Evolutionary conservation across 495 filamentous ascomycete species (phyloP), one percentile per base, ranked within the genome.

Genomic region (Neurospora intermedia): DNA sequence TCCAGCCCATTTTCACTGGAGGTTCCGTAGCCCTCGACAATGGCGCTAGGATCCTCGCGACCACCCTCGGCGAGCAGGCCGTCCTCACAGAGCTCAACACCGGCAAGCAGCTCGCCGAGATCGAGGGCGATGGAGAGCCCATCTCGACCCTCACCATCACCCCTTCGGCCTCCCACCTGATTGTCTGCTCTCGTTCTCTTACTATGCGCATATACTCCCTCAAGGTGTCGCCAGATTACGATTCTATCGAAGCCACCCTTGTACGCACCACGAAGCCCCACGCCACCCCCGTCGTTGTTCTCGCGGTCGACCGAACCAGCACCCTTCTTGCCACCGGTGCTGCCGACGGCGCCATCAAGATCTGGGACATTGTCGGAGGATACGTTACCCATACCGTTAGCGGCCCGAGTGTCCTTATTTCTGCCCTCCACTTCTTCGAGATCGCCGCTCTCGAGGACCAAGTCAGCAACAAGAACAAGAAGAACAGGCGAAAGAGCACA

Each of bases 301-400:
- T 92, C 18, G 89, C 92, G 18, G 87, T 94, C 66, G 96, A 99
- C 79, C 84, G 86, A 42, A 97, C 94, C 3, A 91, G 94, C 77
- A 98, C 95, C 16, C 84, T 99, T 13, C 83, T 98, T 48, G 96
- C 95, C 43, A 97, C 94, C 23, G 96, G 96, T 71, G 92, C 89
- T 35, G 93, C 96, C 9, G 96, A 98, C 82, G 96, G 96, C 38
- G 87, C 90, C 5, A 91, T 97, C 74, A 99, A 99, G 81, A 91
- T 99, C 70, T 98, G 93, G 94, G 96, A 99, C 83, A 94, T 99
- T 45, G 83, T 86, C 73, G 94, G 92, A 20, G 96, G 96, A 16
- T 98, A 90, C 80, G 89, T 93, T 38, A 99, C 96, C 18, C 96
- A 99, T 81, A 98, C 94, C 3, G 94, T 99, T 80, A 90, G 93